Conservation (phyloP, 805 yeast genomes). For the Nakazawaea pomicola region DNA sequence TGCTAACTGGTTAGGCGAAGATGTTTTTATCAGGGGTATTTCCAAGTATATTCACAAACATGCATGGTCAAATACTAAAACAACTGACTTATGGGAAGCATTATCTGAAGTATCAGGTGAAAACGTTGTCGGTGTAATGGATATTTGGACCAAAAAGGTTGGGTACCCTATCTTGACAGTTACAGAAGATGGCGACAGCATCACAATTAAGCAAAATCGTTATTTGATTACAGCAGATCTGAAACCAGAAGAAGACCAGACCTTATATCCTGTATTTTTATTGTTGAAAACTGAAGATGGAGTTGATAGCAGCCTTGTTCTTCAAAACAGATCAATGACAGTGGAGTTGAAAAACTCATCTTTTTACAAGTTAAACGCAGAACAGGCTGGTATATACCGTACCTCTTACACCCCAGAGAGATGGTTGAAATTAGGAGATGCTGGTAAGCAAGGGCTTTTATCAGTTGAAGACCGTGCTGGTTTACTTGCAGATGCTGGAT, state of each 20-base stretch:
- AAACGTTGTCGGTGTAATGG: conserved; percentile 56
- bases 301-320: conserved; percentile 50
- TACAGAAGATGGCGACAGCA: conserved; percentile 26
- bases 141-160: conserved; percentile 61
- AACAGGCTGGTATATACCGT: conserved; percentile 72
- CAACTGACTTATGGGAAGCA: conserved; percentile 69
- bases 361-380: conserved; percentile 65
- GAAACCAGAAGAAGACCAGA: conserved; percentile 44
- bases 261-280: conserved; percentile 58
- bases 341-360: conserved; percentile 38
- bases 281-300: conserved; percentile 54
- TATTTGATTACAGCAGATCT: conserved; percentile 54
- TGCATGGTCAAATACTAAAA: conserved; percentile 65
- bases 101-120: conserved; percentile 57
- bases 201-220: conserved; percentile 44
- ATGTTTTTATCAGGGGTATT: conserved; percentile 66
- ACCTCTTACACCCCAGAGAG: conserved; percentile 49
- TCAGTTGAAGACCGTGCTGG: conserved; percentile 61
- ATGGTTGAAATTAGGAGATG: conserved; percentile 45
- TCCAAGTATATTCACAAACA: conserved; percentile 60
- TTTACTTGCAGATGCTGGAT: conserved; percentile 54
- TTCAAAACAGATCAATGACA: conserved; percentile 30
- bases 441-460: conserved; percentile 46
- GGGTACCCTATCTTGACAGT: conserved; percentile 63
- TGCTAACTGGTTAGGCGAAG: conserved; percentile 65